Base-by-base conservation (phyloP, 805 yeast species). In the Pichia cephalocereana region DNA sequence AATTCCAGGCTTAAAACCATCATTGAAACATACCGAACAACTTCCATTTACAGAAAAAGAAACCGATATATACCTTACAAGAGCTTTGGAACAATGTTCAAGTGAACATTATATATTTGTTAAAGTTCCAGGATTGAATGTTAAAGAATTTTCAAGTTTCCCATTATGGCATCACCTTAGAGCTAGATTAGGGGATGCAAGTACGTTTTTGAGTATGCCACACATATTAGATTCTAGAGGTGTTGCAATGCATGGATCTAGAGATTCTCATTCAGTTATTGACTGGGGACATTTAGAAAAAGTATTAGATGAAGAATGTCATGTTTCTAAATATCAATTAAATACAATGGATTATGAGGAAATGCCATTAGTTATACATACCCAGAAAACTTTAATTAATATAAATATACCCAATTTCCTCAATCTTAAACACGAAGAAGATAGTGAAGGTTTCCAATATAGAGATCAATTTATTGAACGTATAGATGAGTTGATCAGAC, bases 181-280 rank as follows among this genome's bases (percentile, higher is more conserved):
- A 49, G 70, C 74, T 40, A 75, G 77, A 57, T 58, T 80, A 52
- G 63, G 70, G 23, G 66, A 71, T 59, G 69, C 86, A n/a, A 82
- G 89, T 6, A 77, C 86, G 0, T 67, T 80, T 9, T 68, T 80
- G 5, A 75, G 79, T 2, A 66, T 83, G 46, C 86, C 88, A 4
- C 68, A 79, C 54, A 63, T 73, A 9, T 62, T 70, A 1, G 47
- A 56, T 3, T 49, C 64, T 0, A 53, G 49, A 7, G 70, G 71
- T 14, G 38, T 41, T 37, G 9, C 12, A 14, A 18, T 17, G 19
- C 23, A 37, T 9, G 23, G 23, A 9, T 9, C 11, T 2, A 17
- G 10, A 8, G 18, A 36, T 27, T 64, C 66, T 27, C 67, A 67
- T 4, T 46, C 60, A 1, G 40, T 48, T 6, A 26, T 59, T 6